Conservation (phyloP, 2,329 filamentous ascomycete genomes). For the Berkeleyomyces basicola region DNA sequence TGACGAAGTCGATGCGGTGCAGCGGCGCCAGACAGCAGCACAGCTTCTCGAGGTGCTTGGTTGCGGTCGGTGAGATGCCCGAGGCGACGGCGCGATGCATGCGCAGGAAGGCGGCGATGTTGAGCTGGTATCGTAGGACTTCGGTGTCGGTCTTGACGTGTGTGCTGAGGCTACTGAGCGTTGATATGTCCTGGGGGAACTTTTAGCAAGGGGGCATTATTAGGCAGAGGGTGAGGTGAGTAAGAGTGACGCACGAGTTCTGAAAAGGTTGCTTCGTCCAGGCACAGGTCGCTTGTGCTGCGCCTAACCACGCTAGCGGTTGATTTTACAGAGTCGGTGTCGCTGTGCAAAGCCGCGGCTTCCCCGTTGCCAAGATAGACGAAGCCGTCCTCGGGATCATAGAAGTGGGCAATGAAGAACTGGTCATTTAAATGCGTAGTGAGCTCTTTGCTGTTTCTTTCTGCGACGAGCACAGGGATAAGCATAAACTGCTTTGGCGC, state of each 20-base stretch:
- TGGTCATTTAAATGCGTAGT: slow-evolving; percentile 56
- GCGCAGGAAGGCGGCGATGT: slow-evolving; percentile 73
- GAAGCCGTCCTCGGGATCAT: slow-evolving; percentile 55
- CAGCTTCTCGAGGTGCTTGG: slow-evolving; percentile 56
- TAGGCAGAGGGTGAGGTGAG: background rate
- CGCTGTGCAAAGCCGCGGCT: slow-evolving; percentile 23
- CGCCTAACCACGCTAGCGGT: slow-evolving; percentile 31
- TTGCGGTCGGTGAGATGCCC: slow-evolving; percentile 63
- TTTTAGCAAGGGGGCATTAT: background rate
- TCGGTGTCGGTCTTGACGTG: slow-evolving; percentile 55
- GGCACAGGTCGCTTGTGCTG: slow-evolving; percentile 15
- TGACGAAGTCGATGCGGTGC: slow-evolving; percentile 64
- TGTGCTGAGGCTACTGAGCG: slow-evolving; percentile 40
- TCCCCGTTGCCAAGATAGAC: slow-evolving; percentile 44
- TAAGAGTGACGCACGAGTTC: slow-evolving; percentile 24
- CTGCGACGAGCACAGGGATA: slow-evolving; percentile 48
- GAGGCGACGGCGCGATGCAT: slow-evolving; percentile 70
- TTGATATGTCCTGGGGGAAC: slow-evolving; percentile 34
- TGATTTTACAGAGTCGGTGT: slow-evolving; percentile 20
- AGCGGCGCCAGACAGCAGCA: slow-evolving; percentile 61
- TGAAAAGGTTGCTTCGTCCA: slow-evolving; percentile 20
- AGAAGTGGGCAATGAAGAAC: slow-evolving; percentile 77
- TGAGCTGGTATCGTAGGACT: slow-evolving; percentile 68
- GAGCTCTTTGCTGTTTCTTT: slow-evolving; percentile 31
- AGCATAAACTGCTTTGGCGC: slow-evolving; percentile 69